Conservation (phyloP, 225 moss, liverwort and hornwort species). For the Pseudoscleropodium purum region DNA sequence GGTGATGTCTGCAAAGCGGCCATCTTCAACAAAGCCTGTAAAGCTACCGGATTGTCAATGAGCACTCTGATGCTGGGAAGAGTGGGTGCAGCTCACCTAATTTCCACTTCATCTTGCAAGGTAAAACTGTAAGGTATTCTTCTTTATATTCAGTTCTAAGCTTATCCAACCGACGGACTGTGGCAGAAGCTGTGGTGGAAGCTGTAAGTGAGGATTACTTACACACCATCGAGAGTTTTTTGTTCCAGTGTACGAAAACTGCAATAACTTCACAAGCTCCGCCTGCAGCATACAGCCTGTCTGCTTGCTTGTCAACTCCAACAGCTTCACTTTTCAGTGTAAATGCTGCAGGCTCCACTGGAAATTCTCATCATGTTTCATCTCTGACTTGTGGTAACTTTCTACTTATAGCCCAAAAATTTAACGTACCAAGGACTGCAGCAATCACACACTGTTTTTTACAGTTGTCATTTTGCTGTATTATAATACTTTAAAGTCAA, state of each 20-base stretch:
- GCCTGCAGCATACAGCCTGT: background rate
- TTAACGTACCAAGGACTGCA: background rate
- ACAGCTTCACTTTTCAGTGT: background rate
- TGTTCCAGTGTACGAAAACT: background rate
- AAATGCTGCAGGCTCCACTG: background rate
- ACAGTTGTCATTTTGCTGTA: too few relatives aligned
- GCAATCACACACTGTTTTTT: background rate
- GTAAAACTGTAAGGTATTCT: background rate
- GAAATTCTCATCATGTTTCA: too few relatives aligned
- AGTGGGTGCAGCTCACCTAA: background rate
- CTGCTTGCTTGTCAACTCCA: background rate
- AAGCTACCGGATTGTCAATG: background rate
- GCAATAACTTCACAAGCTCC: background rate
- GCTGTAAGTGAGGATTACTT: background rate
- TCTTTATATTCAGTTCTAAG: background rate
- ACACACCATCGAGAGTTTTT: background rate
- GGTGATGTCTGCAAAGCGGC: background rate
- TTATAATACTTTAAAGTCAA: background rate
- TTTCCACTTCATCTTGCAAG: background rate
- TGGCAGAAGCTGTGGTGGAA: background rate
- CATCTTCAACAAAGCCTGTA: slow-evolving; percentile 8
- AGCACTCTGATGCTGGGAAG: background rate
- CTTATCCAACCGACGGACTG: background rate
- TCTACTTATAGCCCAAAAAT: too few relatives aligned
- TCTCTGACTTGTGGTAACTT: background rate